A percentile compares a stretch with the other conserved stretches of the same genome.
These are phyloP conservation scores for Colletotrichum eleusines DNA, from an alignment of 2,329 filamentous ascomycete genomes.

Conservation along the genomic window DNA sequence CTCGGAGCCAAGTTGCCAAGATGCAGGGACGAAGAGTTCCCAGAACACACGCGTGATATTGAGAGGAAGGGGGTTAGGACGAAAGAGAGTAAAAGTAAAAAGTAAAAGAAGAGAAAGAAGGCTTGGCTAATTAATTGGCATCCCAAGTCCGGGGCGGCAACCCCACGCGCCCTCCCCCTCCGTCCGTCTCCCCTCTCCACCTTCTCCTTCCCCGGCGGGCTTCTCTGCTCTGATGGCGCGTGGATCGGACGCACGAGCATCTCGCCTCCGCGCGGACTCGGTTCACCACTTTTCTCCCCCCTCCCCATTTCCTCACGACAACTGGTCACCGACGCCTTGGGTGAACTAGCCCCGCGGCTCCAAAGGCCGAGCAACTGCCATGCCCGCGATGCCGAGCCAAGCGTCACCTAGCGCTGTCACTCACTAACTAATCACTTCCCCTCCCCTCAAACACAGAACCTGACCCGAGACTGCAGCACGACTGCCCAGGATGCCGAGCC, in stretches of 20 bases:
- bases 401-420: too few relatives aligned
- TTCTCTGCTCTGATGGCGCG: neutral
- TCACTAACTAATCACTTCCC: too few relatives aligned
- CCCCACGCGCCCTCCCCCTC: neutral
- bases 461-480: too few relatives aligned
- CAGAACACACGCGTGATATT: too few relatives aligned
- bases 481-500: constrained; percentile 22
- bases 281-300: neutral
- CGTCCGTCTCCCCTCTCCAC: neutral
- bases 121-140: neutral
- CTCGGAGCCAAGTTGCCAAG: neutral
- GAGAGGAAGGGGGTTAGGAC: neutral
- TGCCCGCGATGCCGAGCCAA: too few relatives aligned
- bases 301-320: neutral
- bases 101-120: neutral
- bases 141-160: neutral
- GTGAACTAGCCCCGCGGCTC: neutral
- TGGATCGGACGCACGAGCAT: neutral
- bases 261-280: constrained; percentile 2
- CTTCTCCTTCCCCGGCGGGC: neutral
- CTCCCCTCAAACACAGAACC: too few relatives aligned
- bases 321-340: neutral
- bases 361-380: neutral
- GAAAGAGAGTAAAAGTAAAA: neutral
- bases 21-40: neutral